These are phyloP conservation scores for Plectranthus barbatus DNA, from an alignment of 257 asterid species.

Conservation along the genomic window DNA sequence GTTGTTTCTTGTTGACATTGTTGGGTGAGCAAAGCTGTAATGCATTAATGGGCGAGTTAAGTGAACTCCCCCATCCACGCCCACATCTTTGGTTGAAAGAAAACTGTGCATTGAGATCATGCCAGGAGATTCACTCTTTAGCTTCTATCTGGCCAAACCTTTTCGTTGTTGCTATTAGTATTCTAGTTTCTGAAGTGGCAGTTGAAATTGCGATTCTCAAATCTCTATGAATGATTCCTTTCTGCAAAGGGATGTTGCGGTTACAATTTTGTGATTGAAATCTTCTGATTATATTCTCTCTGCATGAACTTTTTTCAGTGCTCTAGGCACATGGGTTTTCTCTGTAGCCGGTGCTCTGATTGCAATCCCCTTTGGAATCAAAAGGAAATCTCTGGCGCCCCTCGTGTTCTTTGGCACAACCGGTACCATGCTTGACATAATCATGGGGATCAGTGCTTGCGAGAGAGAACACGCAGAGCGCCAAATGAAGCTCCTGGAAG, in stretches of 20 bases:
- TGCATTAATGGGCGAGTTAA: background rate
- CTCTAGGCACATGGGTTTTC: slow-evolving; percentile 93
- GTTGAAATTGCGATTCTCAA: background rate
- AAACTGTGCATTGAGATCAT: background rate
- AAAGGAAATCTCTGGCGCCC: slow-evolving; percentile 76
- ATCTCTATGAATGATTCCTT: background rate
- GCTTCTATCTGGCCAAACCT: background rate
- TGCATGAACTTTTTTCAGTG: slow-evolving; percentile 34
- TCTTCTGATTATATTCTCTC: slow-evolving; percentile 11
- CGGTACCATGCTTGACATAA: slow-evolving; percentile 92
- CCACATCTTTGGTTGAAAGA: background rate
- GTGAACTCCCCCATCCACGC: background rate
- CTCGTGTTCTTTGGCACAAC: slow-evolving; percentile 95
- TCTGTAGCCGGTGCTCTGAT: slow-evolving; percentile 86
- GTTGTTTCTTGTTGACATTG: background rate
- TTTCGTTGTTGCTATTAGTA: background rate
- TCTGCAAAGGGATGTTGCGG: background rate
- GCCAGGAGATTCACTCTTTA: background rate
- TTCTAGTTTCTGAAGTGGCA: background rate
- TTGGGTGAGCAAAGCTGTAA: background rate
- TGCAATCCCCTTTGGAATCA: slow-evolving; percentile 92
- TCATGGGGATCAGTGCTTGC: slow-evolving; percentile 85
- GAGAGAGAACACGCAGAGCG: slow-evolving; percentile 94
- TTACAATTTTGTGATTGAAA: background rate
- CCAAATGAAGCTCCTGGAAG: slow-evolving; percentile 73